A percentile compares a stretch with the other conserved stretches of the same genome.
phyloP scores from a whole-genome alignment of 495 filamentous ascomycete genomes.

The Friedmanniomyces simplex region DNA sequence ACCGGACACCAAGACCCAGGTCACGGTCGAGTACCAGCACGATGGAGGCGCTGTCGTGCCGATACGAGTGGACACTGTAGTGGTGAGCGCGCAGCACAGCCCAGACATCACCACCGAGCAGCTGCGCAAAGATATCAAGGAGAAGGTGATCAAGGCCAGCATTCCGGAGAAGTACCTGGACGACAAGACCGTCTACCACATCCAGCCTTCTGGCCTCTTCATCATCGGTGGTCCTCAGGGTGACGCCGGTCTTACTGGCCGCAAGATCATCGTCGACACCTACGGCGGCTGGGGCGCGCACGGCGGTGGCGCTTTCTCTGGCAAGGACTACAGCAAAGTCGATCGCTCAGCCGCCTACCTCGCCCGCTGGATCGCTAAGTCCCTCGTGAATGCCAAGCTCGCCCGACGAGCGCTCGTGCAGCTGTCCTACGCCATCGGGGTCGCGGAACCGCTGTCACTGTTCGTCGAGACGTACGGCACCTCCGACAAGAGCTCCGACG shows the following conservation, averaged over 20 bases:
- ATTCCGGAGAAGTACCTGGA: slow-evolving; percentile 89
- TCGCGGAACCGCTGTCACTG: slow-evolving; percentile 87
- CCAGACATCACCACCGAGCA: slow-evolving; percentile 82
- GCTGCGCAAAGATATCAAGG: slow-evolving; percentile 86
- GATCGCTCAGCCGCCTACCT: slow-evolving; percentile 97
- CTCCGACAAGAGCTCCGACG: slow-evolving; percentile 58
- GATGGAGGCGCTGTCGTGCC: slow-evolving; percentile 91
- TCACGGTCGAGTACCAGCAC: slow-evolving; percentile 97
- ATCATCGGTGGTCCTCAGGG: slow-evolving; percentile 98
- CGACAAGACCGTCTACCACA: slow-evolving; percentile 87
- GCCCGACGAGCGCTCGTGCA: slow-evolving; percentile 88
- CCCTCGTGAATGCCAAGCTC: slow-evolving; percentile 77
- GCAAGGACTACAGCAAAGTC: slow-evolving; percentile 99
- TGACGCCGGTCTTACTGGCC: slow-evolving; percentile 96
- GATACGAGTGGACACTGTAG: slow-evolving; percentile 86
- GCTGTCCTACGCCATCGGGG: slow-evolving; percentile 98
- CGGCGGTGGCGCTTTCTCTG: slow-evolving; percentile 99
- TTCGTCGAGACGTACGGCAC: slow-evolving; percentile 83
- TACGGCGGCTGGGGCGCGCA: slow-evolving; percentile 99
- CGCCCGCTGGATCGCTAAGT: slow-evolving; percentile 98
- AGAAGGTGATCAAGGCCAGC: slow-evolving; percentile 92
- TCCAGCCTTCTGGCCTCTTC: slow-evolving; percentile 97
- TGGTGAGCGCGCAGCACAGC: slow-evolving; percentile 91
- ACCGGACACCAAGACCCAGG: slow-evolving; percentile 98
- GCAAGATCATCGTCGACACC: slow-evolving; percentile 99